Evolutionary conservation across 495 filamentous ascomycete genomes (phyloP).

Genomic region (Cercophora samala): DNA sequence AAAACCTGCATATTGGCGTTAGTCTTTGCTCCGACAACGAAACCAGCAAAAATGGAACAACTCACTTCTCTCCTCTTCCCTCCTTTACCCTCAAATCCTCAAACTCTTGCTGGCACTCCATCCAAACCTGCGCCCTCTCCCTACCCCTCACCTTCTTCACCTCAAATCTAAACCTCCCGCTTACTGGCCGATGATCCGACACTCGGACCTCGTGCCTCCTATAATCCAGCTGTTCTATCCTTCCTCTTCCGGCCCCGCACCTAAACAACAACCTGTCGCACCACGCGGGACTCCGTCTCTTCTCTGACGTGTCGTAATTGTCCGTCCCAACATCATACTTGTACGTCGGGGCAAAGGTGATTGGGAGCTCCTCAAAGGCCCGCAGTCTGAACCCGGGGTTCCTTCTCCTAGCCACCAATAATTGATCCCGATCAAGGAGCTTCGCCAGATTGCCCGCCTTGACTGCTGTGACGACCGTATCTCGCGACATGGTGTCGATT

Average conservation of each 20-base stretch:
- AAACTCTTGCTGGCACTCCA: slow-evolving; percentile 67
- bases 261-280: slow-evolving; percentile 90
- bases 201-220: slow-evolving; percentile 81
- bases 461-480: slow-evolving; percentile 81
- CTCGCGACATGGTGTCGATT: slow-evolving; percentile 92
- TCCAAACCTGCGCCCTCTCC: slow-evolving; percentile 63
- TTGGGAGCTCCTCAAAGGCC: slow-evolving; percentile 79
- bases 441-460: slow-evolving; percentile 77
- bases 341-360: slow-evolving; percentile 92
- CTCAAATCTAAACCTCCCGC: slow-evolving; percentile 71
- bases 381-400: slow-evolving; percentile 87
- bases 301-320: slow-evolving; percentile 89
- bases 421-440: slow-evolving; percentile 90
- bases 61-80: slow-evolving; percentile 55
- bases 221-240: slow-evolving; percentile 85
- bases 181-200: slow-evolving; percentile 92
- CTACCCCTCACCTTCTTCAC: slow-evolving; percentile 73
- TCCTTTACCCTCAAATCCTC: slow-evolving; percentile 64
- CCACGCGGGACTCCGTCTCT: slow-evolving; percentile 94
- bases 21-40: not conserved
- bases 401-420: slow-evolving; percentile 77
- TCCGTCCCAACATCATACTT: slow-evolving; percentile 97
- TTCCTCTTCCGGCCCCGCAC: slow-evolving; percentile 56
- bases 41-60: not conserved
- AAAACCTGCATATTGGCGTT: slow-evolving; percentile 30